These are phyloP conservation scores for Maudiozyma barnettii DNA, from an alignment of 805 yeast species.

Conservation along the genomic window DNA sequence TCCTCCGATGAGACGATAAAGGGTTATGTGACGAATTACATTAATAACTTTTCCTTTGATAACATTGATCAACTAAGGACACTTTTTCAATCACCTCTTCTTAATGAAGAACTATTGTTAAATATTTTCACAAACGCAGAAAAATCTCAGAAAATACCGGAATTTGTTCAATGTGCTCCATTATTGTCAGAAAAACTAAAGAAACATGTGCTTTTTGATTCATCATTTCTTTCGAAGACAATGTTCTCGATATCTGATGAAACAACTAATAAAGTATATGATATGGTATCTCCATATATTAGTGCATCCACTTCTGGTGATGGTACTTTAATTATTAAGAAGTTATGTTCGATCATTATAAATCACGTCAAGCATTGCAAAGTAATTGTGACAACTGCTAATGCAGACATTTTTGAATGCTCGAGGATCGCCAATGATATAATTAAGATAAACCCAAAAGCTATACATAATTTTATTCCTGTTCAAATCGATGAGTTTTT, in stretches of 20 bases:
- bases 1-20: conserved; percentile 10
- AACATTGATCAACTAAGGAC: conserved; percentile 13
- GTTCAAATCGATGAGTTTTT: conserved; percentile 14
- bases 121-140: conserved; percentile 29
- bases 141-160: conserved; percentile 8
- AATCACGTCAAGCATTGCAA: conserved; percentile 5
- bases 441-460: conserved; percentile 9
- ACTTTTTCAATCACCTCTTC: conserved; percentile 24
- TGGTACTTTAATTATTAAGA: conserved; percentile 6
- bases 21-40: conserved; percentile 15
- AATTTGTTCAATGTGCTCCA: conserved; percentile 17
- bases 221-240: conserved; percentile 11
- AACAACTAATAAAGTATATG: conserved; percentile 8
- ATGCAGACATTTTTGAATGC: background rate
- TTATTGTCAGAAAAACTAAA: conserved; percentile 5
- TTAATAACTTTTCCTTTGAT: conserved; percentile 19
- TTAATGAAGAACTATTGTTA: conserved; percentile 29
- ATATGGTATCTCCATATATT: conserved; percentile 7
- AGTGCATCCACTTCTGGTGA: conserved; percentile 2
- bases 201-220: conserved; percentile 7
- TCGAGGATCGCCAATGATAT: conserved; percentile 9
- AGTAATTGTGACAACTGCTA: background rate
- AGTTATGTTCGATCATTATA: conserved; percentile 5
- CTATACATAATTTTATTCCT: conserved; percentile 10
- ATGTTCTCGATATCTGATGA: conserved; percentile 10